phyloP scores from a whole-genome alignment of 257 asterid species.

The Solanum etuberosum region DNA sequence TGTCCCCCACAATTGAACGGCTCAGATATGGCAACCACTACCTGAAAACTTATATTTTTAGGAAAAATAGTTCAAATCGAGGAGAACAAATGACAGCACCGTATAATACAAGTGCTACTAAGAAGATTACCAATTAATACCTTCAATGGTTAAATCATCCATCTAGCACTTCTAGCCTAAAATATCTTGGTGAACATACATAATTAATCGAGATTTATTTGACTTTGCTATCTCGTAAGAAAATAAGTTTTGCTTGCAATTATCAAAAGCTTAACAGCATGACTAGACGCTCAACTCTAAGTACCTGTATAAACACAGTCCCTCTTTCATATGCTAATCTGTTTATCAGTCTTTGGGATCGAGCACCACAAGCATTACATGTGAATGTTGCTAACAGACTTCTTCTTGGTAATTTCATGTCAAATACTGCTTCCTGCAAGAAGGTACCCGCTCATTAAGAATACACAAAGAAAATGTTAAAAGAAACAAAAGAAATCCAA shows the following conservation, averaged over 20 bases:
- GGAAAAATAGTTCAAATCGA: neutral
- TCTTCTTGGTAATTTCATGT: conserved; percentile 82
- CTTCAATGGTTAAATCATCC: neutral
- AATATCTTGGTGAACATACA: neutral
- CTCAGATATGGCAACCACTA: neutral
- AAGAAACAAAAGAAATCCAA: neutral
- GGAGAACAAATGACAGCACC: neutral
- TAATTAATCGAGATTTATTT: neutral
- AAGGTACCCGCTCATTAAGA: neutral
- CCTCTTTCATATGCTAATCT: conserved; percentile 95
- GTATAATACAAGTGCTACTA: neutral
- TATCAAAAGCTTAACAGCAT: neutral
- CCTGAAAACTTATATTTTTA: neutral
- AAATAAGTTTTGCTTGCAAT: neutral
- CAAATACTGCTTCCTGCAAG: conserved; percentile 48
- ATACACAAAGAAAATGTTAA: neutral
- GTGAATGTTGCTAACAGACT: conserved; percentile 68
- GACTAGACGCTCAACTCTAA: neutral
- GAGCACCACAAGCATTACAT: conserved; percentile 57
- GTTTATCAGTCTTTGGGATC: conserved; percentile 64
- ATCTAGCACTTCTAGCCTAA: neutral
- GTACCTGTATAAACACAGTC: conserved; percentile 83
- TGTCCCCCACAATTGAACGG: neutral
- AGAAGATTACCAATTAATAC: neutral
- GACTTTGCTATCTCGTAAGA: neutral